Evolutionary conservation across 176 grass and related monocot genomes (phyloP).

Genomic region (Avena eriantha): DNA sequence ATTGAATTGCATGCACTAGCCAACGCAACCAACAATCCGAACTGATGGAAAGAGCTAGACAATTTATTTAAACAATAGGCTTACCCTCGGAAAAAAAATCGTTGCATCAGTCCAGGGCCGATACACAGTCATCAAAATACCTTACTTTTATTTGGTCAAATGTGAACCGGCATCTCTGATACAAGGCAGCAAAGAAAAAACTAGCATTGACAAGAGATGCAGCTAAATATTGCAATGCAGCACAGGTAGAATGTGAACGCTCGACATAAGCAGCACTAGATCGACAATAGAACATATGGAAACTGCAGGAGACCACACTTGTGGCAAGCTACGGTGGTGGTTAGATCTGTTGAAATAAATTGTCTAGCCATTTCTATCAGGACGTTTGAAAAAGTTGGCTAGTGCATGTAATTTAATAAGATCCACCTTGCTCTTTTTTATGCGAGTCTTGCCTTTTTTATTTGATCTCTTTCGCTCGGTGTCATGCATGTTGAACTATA

Average conservation of each 20-base stretch:
- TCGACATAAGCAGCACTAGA: not conserved
- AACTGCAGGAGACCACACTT: not conserved
- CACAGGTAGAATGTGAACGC: not conserved
- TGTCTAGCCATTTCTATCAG: too few relatives aligned
- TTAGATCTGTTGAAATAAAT: too few relatives aligned
- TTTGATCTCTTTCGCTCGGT: not conserved
- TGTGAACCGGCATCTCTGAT: too few relatives aligned
- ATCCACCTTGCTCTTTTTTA: too few relatives aligned
- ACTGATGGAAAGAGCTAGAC: too few relatives aligned
- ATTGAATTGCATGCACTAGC: too few relatives aligned
- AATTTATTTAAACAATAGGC: too few relatives aligned
- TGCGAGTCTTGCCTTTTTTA: not conserved
- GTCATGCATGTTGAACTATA: not conserved
- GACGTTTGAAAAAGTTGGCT: too few relatives aligned
- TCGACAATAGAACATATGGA: not conserved
- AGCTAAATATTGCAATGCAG: not conserved
- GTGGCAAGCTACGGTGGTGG: not conserved
- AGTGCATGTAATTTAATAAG: too few relatives aligned
- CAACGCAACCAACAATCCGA: too few relatives aligned
- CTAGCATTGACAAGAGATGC: not conserved
- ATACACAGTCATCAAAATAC: not conserved
- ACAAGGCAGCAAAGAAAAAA: not conserved
- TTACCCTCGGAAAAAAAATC: too few relatives aligned
- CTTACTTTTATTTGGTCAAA: too few relatives aligned
- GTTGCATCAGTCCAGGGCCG: not conserved